Base-by-base conservation (phyloP, 164 flowering plant species). In the Dillenia turbinata region DNA sequence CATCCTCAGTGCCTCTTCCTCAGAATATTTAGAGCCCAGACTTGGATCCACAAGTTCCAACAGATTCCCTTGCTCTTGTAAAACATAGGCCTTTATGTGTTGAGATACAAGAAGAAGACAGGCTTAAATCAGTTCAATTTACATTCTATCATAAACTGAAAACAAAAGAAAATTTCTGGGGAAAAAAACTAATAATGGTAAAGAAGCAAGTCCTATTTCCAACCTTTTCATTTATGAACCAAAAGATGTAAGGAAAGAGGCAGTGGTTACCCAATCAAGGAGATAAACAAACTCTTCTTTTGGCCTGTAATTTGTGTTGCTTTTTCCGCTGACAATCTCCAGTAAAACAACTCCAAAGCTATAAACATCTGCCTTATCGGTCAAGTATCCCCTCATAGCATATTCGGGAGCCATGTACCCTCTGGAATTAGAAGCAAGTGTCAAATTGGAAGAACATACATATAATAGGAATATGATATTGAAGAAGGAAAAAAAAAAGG, bases 341-440 rank as follows among this genome's bases (percentile, higher is more conserved):
- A 91, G 64, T 16, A 77, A 73, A 16, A 90, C 91, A 47, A 90
- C 51, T 63, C 97, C 93, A 54, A 82, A 90, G 66, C 95, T 90
- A 69, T 91, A 91, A 17, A 91, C 86, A 69, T 91, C 97, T 63
- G 97, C 97, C 72, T 91, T 91, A 51, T 85, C 84, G 2, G 94
- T 89, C 60, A 91, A 66, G 63, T 86, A 76, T 56, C 97, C 97
- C 47, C 90, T 66, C 88, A 83, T 83, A 44, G 96, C 97, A 67
- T 91, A 91, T 69, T 88, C 97, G 9, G 96, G 97, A 60, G 97
- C 97, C 96, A 91, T 89, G 59, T 91, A 91, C 44, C 97, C 96
- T 54, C 96, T 91, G 75, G 59, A 77, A 53, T 61, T 43, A 56
- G 57, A 5, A 16, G 19, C 17, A 52, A 15, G 22, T 15, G 0